Evolutionary conservation across 768 basidiomycete genomes (phyloP), one percentile per base, ranked within the genome.

Genomic region (Psilocybe cyanescens): DNA sequence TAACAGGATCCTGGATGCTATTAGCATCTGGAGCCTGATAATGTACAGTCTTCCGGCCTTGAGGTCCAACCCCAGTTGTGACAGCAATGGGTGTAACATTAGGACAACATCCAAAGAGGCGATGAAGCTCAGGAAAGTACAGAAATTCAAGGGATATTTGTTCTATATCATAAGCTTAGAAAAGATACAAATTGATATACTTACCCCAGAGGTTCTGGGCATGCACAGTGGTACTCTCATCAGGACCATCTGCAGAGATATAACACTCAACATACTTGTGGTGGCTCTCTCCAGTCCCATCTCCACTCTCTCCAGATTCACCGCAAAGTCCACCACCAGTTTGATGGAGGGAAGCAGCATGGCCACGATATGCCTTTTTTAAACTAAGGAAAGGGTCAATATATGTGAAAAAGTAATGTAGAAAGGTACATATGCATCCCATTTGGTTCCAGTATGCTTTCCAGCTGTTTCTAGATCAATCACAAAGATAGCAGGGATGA

Each of bases 21-120:
- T 57, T 33, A n/a, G n/a, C 16, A 12, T 17, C 16, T n/a, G 59
- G 51, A 8, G 48, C 54, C 47, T 74, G 73, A 12, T 65, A 54
- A 30, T 59, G 65, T 2, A 67, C 47, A 3, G 66, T 68, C 46
- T 65, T 48, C 1, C 24, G 51, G 3, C 73, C 73, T 41, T 58
- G 0, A 4, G 73, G 74, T 9, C 73, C 70, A 37, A 74, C 51
- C 6, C 62, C 70, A 58, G 74, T 75, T 1, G 69, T 72, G 8
- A 74, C 31, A 17, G 58, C 64, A 63, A 70, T 67, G 6, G 72
- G 72, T 0, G 53, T 67, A 9, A 68, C 64, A 62, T 70, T 75
- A 0, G 72, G 71, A 19, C 68, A 64, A 6, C 63, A 41, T 4
- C 55, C 59, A 49, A 71, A 60, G 51, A 60, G 31, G 33, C 35